Evolutionary conservation across 164 flowering plant species (phyloP).

Genomic region (Kalanchoe fedtschenkoi): DNA sequence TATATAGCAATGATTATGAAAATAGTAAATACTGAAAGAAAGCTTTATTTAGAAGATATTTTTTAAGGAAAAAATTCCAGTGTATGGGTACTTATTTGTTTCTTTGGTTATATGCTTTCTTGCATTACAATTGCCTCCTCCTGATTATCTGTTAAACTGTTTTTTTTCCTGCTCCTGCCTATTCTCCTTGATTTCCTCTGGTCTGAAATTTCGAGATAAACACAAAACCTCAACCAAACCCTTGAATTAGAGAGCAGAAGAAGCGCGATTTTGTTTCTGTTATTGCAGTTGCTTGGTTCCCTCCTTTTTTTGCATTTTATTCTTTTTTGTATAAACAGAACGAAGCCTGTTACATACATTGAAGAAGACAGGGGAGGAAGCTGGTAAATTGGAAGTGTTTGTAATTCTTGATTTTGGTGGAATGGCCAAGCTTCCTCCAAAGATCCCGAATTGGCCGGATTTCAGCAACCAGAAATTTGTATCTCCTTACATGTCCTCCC

Average conservation of each 20-base stretch:
- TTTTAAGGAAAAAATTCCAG: neutral
- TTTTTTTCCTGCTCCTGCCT: neutral
- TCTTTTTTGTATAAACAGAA: conserved; percentile 1
- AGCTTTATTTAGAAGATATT: neutral
- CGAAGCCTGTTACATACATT: neutral
- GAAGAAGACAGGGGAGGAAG: neutral
- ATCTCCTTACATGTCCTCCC: conserved; percentile 1
- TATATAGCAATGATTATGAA: neutral
- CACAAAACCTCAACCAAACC: neutral
- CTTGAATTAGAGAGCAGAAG: conserved; percentile 1
- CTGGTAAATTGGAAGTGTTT: neutral
- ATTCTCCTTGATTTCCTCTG: neutral
- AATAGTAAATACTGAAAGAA: neutral
- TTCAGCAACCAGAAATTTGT: conserved; percentile 36
- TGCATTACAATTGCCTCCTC: neutral
- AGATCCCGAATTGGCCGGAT: conserved; percentile 60
- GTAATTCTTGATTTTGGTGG: neutral
- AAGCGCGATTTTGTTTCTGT: neutral
- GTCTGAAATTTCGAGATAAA: neutral
- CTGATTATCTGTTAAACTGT: neutral
- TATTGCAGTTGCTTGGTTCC: conserved; percentile 1
- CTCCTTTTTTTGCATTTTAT: neutral
- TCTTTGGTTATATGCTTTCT: neutral
- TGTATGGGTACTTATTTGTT: neutral
- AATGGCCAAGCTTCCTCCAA: conserved; percentile 86